Percentiles rank a stretch among this genome's conserved stretches.
phyloP scores from a whole-genome alignment of 1,284 basidiomycete species.

The Ceratobasidium papillatum region DNA sequence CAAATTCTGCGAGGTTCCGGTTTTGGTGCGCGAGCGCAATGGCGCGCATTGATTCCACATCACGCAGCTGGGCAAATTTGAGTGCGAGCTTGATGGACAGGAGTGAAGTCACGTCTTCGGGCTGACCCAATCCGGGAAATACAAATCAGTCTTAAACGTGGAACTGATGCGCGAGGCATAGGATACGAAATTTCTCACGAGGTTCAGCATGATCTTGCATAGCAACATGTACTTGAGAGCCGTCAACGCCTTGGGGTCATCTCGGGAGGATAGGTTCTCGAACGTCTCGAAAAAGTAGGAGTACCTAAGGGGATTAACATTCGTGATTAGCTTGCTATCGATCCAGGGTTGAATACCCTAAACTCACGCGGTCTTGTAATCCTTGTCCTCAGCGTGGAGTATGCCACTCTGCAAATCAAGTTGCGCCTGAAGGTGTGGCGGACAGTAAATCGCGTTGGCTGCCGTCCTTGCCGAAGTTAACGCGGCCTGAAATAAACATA shows the following conservation, averaged over 20 bases:
- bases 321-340: constrained; percentile 17
- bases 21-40: constrained; percentile 94
- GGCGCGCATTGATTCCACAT: constrained; percentile 95
- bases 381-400: constrained; percentile 96
- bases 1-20: constrained; percentile 88
- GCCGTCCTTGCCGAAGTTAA: constrained; percentile 93
- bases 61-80: constrained; percentile 58
- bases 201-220: constrained; percentile 97
- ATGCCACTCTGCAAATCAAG: constrained; percentile 93
- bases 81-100: constrained; percentile 87
- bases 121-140: constrained; percentile 58
- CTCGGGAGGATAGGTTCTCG: constrained; percentile 76
- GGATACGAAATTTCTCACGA: constrained; percentile 62
- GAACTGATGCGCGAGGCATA: background rate
- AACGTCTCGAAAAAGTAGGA: constrained; percentile 99
- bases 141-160: constrained; percentile 4
- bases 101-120: constrained; percentile 90
- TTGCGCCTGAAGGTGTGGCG: constrained; percentile 89
- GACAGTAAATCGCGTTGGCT: constrained; percentile 98
- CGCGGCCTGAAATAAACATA: constrained; percentile 70
- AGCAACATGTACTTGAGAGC: constrained; percentile 98
- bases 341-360: background rate
- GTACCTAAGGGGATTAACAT: constrained; percentile 59
- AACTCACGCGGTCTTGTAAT: constrained; percentile 84
- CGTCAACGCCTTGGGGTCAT: constrained; percentile 77